Conservation (phyloP, 345 rosid genomes). For the Ricinus communis region DNA sequence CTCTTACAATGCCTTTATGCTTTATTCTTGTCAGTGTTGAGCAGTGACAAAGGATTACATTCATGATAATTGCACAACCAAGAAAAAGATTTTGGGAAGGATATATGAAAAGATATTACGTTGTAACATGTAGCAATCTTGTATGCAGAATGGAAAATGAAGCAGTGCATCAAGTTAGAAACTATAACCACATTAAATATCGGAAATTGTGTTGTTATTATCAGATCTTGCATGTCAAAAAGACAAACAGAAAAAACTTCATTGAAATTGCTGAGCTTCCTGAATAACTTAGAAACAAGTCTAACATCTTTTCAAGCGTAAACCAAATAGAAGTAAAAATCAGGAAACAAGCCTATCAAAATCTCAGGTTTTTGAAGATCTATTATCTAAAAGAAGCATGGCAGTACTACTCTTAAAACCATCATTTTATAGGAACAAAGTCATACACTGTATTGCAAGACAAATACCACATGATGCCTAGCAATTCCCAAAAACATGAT, state of each 20-base stretch:
- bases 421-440: too few species aligned
- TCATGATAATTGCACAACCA: too few species aligned
- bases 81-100: too few species aligned
- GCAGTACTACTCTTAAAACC: too few species aligned
- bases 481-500: neutral
- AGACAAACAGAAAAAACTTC: too few species aligned
- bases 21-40: neutral
- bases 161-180: neutral
- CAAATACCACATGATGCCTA: neutral
- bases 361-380: too few species aligned
- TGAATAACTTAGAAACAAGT: neutral
- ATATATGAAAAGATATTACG: too few species aligned
- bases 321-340: neutral
- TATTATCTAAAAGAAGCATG: too few species aligned
- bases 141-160: neutral
- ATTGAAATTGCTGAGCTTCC: neutral
- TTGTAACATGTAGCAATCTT: too few species aligned
- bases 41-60: neutral
- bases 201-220: too few species aligned
- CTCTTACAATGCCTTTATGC: neutral
- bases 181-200: neutral
- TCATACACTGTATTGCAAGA: too few species aligned
- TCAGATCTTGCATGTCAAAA: too few species aligned
- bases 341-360: neutral
- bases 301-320: slow-evolving; percentile 1